Percentiles rank a stretch among this genome's conserved stretches.
Conservation (phyloP, 108 stramenopile species). For the Cyclotella kingstonii region DNA sequence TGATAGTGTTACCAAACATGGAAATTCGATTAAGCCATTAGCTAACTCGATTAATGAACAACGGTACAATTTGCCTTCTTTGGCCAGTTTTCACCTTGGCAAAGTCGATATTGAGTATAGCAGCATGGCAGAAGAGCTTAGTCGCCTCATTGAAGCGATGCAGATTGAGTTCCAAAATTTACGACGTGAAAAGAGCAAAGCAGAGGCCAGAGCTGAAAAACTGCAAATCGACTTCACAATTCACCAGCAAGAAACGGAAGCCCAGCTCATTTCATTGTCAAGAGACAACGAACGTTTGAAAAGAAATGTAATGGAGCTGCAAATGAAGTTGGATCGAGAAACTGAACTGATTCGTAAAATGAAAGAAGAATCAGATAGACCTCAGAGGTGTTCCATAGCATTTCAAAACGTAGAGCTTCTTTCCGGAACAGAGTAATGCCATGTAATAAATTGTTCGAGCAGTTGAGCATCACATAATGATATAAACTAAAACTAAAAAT, state of each 20-base stretch:
- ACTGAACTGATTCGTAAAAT: neutral
- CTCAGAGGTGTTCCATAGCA: neutral
- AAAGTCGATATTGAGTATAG: slow-evolving; percentile 14
- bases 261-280: slow-evolving; percentile 6
- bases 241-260: slow-evolving; percentile 19
- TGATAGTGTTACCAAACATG: too few species aligned
- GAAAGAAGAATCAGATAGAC: neutral
- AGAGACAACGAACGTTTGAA: slow-evolving; percentile 27
- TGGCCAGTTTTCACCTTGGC: too few species aligned
- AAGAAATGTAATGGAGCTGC: neutral
- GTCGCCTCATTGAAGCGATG: slow-evolving; percentile 16
- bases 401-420: neutral
- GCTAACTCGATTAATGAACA: too few species aligned
- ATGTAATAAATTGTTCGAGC: too few species aligned
- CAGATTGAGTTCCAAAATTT: slow-evolving; percentile 22
- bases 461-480: too few species aligned
- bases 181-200: slow-evolving; percentile 12
- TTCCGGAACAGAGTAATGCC: neutral
- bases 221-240: slow-evolving; percentile 16
- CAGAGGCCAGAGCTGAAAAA: slow-evolving; percentile 28
- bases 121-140: slow-evolving; percentile 19
- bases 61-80: too few species aligned
- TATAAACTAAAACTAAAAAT: too few species aligned
- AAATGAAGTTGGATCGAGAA: slow-evolving; percentile 3
- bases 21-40: too few species aligned